Conservation (phyloP, 305 asterid species). For the Solanum hybrid region DNA sequence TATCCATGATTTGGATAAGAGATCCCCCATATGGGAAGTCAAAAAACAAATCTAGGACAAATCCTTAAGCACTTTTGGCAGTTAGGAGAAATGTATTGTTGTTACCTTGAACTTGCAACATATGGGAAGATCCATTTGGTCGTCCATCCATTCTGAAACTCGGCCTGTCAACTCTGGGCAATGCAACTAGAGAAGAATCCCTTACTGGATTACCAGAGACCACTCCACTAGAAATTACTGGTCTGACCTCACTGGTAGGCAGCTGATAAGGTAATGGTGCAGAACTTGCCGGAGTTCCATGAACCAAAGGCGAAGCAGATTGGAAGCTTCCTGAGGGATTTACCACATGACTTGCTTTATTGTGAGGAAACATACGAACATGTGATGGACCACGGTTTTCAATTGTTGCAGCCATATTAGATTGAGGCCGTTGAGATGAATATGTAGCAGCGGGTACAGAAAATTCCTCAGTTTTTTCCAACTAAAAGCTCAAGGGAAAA, state of each 20-base stretch:
- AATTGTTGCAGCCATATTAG: conserved; percentile 35
- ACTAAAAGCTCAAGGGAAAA: conserved; percentile 32
- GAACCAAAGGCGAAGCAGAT: conserved; percentile 38
- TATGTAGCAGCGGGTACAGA: conserved; percentile 42
- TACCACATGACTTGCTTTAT: conserved; percentile 41
- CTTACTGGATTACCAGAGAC: conserved; percentile 42
- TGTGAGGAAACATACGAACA: conserved; percentile 32
- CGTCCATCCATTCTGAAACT: conserved; percentile 66
- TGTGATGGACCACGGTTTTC: conserved; percentile 44
- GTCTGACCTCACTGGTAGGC: conserved; percentile 86
- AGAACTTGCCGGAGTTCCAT: conserved; percentile 33
- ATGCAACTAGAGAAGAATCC: conserved; percentile 32
- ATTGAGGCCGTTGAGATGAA: conserved; percentile 44
- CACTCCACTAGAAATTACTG: conserved; percentile 43
- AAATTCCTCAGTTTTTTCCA: conserved; percentile 68
- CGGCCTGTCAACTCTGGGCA: conserved; percentile 53
- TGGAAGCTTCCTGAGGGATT: conserved; percentile 45
- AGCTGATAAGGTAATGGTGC: conserved; percentile 72
- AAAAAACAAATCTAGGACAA: not conserved
- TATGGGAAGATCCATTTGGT: conserved; percentile 51
- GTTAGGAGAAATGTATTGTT: not conserved
- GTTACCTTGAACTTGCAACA: conserved; percentile 46
- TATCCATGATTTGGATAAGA: not conserved
- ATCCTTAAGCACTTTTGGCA: not conserved
- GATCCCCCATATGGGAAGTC: not conserved